Conservation (phyloP, 2,329 filamentous ascomycete species). For the Fusarium sp. region DNA sequence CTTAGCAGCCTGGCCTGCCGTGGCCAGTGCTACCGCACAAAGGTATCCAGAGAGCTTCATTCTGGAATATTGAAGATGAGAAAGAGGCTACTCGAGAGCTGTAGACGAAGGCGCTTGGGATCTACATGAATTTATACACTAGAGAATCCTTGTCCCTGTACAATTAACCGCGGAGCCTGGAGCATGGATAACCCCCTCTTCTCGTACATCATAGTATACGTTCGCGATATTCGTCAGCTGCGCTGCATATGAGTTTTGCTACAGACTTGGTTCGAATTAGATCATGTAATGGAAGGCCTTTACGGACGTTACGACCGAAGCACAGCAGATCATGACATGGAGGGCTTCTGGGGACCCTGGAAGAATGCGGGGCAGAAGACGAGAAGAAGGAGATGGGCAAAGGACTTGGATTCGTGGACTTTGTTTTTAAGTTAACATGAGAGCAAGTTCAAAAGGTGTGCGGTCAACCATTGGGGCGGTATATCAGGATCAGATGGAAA, state of each 20-base stretch:
- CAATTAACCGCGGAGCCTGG: constrained; percentile 39
- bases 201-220: background rate
- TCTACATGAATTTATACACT: constrained; percentile 25
- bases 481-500: constrained; percentile 25
- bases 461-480: constrained; percentile 5
- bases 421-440: constrained; percentile 21
- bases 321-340: constrained; percentile 29
- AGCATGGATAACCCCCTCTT: background rate
- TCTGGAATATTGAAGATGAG: constrained; percentile 13
- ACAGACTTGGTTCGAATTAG: background rate
- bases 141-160: constrained; percentile 1
- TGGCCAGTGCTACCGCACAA: constrained; percentile 41
- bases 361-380: constrained; percentile 39
- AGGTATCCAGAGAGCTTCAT: constrained; percentile 49
- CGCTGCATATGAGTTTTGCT: constrained; percentile 10
- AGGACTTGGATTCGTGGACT: constrained; percentile 38
- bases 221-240: background rate
- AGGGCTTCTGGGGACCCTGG: constrained; percentile 27
- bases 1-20: constrained; percentile 43
- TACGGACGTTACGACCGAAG: constrained; percentile 6
- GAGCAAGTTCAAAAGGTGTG: constrained; percentile 1
- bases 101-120: constrained; percentile 6
- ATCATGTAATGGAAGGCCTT: background rate
- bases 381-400: constrained; percentile 13
- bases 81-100: constrained; percentile 14